phyloP scores from a whole-genome alignment of 495 filamentous ascomycete genomes.

The Penicillium macrosclerotiorum region DNA sequence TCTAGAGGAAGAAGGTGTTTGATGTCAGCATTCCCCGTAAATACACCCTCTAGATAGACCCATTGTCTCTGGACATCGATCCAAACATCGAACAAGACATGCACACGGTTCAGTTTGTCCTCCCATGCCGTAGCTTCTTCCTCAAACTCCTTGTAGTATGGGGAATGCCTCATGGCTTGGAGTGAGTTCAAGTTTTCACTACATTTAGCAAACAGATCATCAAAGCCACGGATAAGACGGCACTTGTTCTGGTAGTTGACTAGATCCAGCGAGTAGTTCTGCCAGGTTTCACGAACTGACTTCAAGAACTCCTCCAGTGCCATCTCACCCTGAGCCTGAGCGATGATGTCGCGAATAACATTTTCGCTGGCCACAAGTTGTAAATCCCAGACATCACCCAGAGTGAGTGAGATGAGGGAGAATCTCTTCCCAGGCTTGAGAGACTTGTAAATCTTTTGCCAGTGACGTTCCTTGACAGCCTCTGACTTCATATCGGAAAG shows the following conservation, averaged over 20 bases:
- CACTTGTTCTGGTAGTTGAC: constrained; percentile 98
- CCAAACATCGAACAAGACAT: constrained; percentile 98
- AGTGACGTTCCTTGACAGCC: constrained; percentile 92
- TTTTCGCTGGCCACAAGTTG: constrained; percentile 82
- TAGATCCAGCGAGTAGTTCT: constrained; percentile 87
- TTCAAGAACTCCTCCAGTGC: constrained; percentile 96
- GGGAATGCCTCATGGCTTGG: constrained; percentile 98
- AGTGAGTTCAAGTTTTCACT: constrained; percentile 96
- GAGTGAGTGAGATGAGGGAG: constrained; percentile 86
- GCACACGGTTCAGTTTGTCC: constrained; percentile 94
- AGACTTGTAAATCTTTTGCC: constrained; percentile 94
- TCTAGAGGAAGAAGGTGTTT: constrained; percentile 96
- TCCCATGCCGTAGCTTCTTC: constrained; percentile 96
- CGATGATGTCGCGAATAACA: constrained; percentile 85
- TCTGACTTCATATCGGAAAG: constrained; percentile 94
- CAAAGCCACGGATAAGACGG: constrained; percentile 94
- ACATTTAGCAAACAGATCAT: constrained; percentile 97
- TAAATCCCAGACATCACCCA: constrained; percentile 97
- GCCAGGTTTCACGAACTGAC: constrained; percentile 95
- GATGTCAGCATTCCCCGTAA: constrained; percentile 97
- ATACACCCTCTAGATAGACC: constrained; percentile 98
- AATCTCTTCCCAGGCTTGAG: constrained; percentile 88
- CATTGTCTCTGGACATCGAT: constrained; percentile 99
- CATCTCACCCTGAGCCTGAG: constrained; percentile 97
- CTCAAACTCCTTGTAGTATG: constrained; percentile 98